These are phyloP conservation scores for Bocquillonia castaneifolia DNA, from an alignment of 441 rosid genomes.

Conservation along the genomic window DNA sequence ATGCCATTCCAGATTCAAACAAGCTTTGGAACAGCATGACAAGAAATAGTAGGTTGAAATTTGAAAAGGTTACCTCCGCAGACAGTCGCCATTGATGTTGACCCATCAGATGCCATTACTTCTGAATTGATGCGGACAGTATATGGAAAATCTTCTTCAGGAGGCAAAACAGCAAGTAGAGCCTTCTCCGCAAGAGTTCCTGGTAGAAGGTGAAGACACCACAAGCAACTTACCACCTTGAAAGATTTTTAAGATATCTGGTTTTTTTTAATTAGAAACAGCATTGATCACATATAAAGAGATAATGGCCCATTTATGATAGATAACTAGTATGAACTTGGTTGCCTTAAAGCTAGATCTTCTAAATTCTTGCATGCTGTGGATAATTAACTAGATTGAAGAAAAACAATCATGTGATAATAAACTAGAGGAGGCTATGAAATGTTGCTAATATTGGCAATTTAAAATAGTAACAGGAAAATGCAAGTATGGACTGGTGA, in stretches of 20 bases:
- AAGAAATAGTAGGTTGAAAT: constrained; percentile 1
- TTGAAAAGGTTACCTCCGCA: constrained; percentile 67
- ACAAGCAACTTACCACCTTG: constrained; percentile 3
- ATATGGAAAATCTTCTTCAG: constrained; percentile 72
- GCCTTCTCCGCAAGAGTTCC: constrained; percentile 99
- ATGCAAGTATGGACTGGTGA: neutral
- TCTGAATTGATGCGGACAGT: constrained; percentile 87
- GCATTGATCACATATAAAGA: neutral
- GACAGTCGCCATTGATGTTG: constrained; percentile 97
- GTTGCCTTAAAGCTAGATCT: neutral
- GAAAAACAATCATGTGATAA: neutral
- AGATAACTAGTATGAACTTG: neutral
- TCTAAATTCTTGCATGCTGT: neutral
- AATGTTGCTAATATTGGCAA: neutral
- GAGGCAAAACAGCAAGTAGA: constrained; percentile 84
- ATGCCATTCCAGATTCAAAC: neutral
- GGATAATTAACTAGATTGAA: neutral
- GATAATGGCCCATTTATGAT: neutral
- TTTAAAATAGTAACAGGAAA: neutral
- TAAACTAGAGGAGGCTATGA: neutral
- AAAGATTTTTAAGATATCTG: neutral
- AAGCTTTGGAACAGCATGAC: constrained; percentile 9
- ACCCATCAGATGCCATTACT: constrained; percentile 99
- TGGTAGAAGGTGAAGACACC: constrained; percentile 28
- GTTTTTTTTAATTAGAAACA: neutral